Evolutionary conservation across 495 filamentous ascomycete species (phyloP), one percentile per base, ranked within the genome.

Genomic region (Penicillium taxi): DNA sequence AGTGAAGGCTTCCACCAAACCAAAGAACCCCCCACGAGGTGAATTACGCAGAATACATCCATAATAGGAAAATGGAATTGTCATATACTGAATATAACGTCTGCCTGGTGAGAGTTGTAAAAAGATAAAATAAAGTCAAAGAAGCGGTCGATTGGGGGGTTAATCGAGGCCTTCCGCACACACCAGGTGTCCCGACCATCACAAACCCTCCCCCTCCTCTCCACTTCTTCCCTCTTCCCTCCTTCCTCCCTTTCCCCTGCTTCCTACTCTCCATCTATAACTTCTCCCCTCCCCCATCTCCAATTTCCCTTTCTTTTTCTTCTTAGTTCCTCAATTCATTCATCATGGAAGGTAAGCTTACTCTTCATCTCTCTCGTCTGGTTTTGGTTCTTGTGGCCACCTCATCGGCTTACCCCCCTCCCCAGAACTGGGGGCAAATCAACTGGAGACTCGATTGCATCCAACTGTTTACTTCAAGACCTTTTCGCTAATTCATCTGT

Each of bases 321-420:
- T 58, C 54, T 46, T 46, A 43, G 40, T 57, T 49, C 44, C 55
- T 59, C 30, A 39, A 17, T 41, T 53, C 59, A 48, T 61, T 67
- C 73, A 72, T 63, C 66, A 88, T 88, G 83, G 83, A 88, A 75
- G 83, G 83, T 88, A 73, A 72, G n/a, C n/a, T n/a, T n/a, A n/a
- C n/a, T n/a, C 16, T 25, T 38, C 78, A 72, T 57, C 48, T 44
- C 35, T 35, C 31, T 34, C 12, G 3, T 27, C 19, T 15, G 30
- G 11, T 13, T 28, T 33, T 11, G n/a, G 26, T 20, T 13, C 34
- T 52, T 54, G 50, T 44, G 49, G 61, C 55, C 57, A 64, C 59
- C 46, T 61, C 51, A 59, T 40, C 56, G 41, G 45, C 54, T 65
- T 59, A 34, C 46, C 42, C 38, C 47, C 39, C 41, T 33, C 37